Base-by-base conservation (phyloP, 73 alveolate species). In the Paramecium tetraurelia region DNA sequence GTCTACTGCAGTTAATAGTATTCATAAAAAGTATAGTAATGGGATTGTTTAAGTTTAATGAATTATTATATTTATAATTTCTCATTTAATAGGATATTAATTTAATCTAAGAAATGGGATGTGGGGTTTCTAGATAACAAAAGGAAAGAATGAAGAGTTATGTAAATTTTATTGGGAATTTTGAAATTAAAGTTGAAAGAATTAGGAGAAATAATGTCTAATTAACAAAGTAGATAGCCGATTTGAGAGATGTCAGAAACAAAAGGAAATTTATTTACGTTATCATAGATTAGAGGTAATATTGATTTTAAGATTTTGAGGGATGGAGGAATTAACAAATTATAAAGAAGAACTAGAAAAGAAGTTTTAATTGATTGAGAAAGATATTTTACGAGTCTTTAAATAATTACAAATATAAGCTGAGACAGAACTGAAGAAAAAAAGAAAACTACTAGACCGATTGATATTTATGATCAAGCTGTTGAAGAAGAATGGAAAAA, bases 401-500 rank as follows among this genome's bases (percentile, higher is more conserved):
- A 40, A 72, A 36, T 20, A 33, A 36, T 7, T 72, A 9, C 7
- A 72, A 21, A 72, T 72, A 12, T 72, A 72, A 18, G 35, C 59
- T 1, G 35, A 33, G 14, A 21, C 6, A 9, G 57, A 72, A 72
- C 36, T 27, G 10, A 36, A 72, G 63, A 72, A 72, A 36, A 72
- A 72, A 43, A 31, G 86, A 16, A 35, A 63, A 31, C 84, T 35
- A 35, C 53, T 33, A 72, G 35, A 72, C 86, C 59, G 11, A 72
- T 36, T n/a, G 86, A 72, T 33, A 20, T 72, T 72, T 63, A 72
- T 36, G 33, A 72, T 16, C 18, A 18, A 33, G 40, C 40, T 20
- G 86, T 35, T 72, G 86, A 72, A 43, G 86, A 72, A 36, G 40
- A 35, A 38, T 72, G 86, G 86, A 36, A 21, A 20, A 72, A 72